These are phyloP conservation scores for Penicillium sp. DNA, from an alignment of 2,329 filamentous ascomycete genomes.

Conservation along the genomic window DNA sequence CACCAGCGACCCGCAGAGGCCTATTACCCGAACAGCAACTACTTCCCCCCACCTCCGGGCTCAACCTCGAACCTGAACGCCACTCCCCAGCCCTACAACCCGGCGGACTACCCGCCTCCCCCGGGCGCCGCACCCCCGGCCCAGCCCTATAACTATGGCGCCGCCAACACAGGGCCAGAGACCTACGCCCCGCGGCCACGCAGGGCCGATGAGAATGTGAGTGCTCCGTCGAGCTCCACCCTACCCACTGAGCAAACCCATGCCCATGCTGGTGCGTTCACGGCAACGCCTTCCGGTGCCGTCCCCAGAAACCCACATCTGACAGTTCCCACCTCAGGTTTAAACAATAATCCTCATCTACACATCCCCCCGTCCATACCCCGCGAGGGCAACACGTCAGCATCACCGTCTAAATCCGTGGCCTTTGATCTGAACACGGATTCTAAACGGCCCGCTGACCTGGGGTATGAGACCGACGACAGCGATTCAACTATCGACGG, in stretches of 20 bases:
- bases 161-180: slow-evolving; percentile 42
- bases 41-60: slow-evolving; percentile 53
- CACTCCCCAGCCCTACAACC: slow-evolving; percentile 43
- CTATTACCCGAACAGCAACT: slow-evolving; percentile 50
- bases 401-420: slow-evolving; percentile 41
- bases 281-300: slow-evolving; percentile 20
- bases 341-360: slow-evolving; percentile 28
- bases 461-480: slow-evolving; percentile 53
- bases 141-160: slow-evolving; percentile 48
- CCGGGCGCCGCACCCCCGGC: slow-evolving; percentile 46
- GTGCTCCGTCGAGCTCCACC: slow-evolving; percentile 47
- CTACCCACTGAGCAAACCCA: slow-evolving; percentile 45
- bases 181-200: slow-evolving; percentile 48
- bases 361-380: slow-evolving; percentile 13
- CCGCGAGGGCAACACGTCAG: slow-evolving; percentile 34
- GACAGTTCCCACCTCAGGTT: slow-evolving; percentile 18
- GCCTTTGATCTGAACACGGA: slow-evolving; percentile 38
- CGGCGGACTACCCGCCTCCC: slow-evolving; percentile 51
- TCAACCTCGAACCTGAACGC: slow-evolving; percentile 34
- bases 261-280: slow-evolving; percentile 52
- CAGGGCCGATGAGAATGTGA: slow-evolving; percentile 59
- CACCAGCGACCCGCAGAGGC: slow-evolving; percentile 41
- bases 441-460: slow-evolving; percentile 25
- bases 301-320: slow-evolving; percentile 11
- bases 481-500: slow-evolving; percentile 45